A percentile compares a stretch with the other conserved stretches of the same genome.
Evolutionary conservation across 768 basidiomycete species (phyloP).

Genomic region (Strobilomyces echinocephalus): DNA sequence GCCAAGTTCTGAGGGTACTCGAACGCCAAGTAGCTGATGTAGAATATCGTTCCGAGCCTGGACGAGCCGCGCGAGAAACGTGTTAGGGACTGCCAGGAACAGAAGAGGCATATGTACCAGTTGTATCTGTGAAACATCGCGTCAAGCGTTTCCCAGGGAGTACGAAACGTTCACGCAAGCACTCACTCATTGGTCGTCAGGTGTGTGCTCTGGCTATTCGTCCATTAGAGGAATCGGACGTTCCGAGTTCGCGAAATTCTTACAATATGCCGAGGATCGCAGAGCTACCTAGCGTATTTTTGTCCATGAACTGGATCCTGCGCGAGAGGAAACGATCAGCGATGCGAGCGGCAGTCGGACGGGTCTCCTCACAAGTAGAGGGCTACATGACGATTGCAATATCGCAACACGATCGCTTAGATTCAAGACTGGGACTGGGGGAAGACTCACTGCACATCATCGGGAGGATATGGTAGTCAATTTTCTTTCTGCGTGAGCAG

Average conservation of each 20-base stretch:
- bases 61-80: neutral
- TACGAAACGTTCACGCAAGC: neutral
- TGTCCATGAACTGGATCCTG: constrained; percentile 77
- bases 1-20: constrained; percentile 74
- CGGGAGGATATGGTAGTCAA: constrained; percentile 63
- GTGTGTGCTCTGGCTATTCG: constrained; percentile 50
- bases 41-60: constrained; percentile 75
- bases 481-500: constrained; percentile 42
- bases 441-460: constrained; percentile 62
- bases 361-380: constrained; percentile 45
- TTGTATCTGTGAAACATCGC: constrained; percentile 46
- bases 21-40: constrained; percentile 64
- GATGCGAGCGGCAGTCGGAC: too few relatives aligned
- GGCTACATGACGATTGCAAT: constrained; percentile 27
- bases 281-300: constrained; percentile 62
- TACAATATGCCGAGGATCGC: constrained; percentile 70
- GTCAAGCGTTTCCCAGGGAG: neutral
- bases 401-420: neutral
- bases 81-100: neutral
- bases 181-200: constrained; percentile 61
- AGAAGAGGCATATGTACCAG: constrained; percentile 38
- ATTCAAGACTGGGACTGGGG: neutral
- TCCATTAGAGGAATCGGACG: neutral
- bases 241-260: constrained; percentile 10
- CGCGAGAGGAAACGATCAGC: neutral